Base-by-base conservation (phyloP, 768 basidiomycete species). In the Cystofilobasidium ferigula region DNA sequence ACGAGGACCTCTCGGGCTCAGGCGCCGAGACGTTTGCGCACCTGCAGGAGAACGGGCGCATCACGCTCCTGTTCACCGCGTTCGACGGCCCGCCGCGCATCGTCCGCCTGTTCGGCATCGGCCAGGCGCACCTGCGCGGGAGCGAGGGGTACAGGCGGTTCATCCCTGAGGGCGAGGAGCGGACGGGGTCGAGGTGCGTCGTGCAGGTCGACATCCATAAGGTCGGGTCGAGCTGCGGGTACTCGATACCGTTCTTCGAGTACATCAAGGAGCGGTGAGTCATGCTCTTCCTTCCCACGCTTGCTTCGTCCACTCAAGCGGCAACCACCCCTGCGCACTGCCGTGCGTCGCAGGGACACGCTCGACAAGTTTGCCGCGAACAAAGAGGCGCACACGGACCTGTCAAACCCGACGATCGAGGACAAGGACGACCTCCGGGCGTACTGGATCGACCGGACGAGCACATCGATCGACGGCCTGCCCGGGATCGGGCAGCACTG, bases 1-100 rank as follows among this genome's bases (percentile, higher is more conserved):
- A 67, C n/a, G 42, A 67, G 40, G 53, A 69, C 40, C 63, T 64
- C 5, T 58, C 60, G 10, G 64, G 62, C 3, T 67, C 57, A 3
- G 70, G 71, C 2, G 65, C 63, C 45, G 71, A 72, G 47, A 71
- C 71, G 2, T 58, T 72, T 24, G 61, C 67, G 3, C 71, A 72
- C 35, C 28, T 72, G 5, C 42, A 58, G 20, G 70, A 72, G 42
- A 72, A 72, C 59, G 62, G 61, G 10, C 61, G 71, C 18, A 64
- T 72, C 26, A 72, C 71, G 14, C 32, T 72, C 51, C 59, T 69
- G 62, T 62, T 67, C 42, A 57, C 40, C 22, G 40, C 68, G 20
- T 70, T 67, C 51, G 59, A 53, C n/a, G 64, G 64, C 18, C 64
- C 64, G 16, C 64, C 64, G 28, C 36, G 64, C 10, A 67, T 67